Conservation (phyloP, 768 basidiomycete species). For the Coprinellus aureogranulatus region DNA sequence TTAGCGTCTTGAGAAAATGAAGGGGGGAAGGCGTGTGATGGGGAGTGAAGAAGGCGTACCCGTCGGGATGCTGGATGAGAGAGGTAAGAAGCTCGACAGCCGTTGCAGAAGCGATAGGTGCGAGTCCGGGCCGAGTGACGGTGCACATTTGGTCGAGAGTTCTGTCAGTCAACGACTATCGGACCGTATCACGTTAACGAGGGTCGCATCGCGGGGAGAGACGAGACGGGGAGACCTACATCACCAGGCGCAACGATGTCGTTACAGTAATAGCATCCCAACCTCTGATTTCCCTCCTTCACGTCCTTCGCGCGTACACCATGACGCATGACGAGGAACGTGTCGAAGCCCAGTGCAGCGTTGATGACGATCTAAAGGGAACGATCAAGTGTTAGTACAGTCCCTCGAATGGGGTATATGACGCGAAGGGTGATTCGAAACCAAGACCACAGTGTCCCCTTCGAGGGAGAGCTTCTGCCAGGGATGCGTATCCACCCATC, state of each 20-base stretch:
- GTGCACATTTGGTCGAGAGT: slow-evolving; percentile 99
- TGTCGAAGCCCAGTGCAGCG: slow-evolving; percentile 93
- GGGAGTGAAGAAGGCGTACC: slow-evolving; percentile 45
- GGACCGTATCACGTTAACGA: no score
- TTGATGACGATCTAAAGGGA: slow-evolving; percentile 78
- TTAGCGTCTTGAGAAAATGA: neutral
- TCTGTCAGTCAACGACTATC: slow-evolving; percentile 70
- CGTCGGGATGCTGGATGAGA: slow-evolving; percentile 83
- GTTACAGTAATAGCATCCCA: slow-evolving; percentile 98
- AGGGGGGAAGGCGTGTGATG: neutral
- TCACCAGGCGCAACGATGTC: slow-evolving; percentile 96
- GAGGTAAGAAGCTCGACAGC: slow-evolving; percentile 92
- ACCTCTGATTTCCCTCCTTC: slow-evolving; percentile 29
- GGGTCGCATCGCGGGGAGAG: no score
- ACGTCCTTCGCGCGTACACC: slow-evolving; percentile 55
- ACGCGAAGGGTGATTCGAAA: no score
- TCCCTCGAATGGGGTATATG: neutral
- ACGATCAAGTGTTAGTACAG: neutral
- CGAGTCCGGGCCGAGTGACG: slow-evolving; percentile 92
- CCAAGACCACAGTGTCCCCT: no score
- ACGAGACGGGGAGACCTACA: slow-evolving; percentile 39
- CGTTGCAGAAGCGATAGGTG: slow-evolving; percentile 86
- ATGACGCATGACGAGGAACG: slow-evolving; percentile 95
- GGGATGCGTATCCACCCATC: no score
- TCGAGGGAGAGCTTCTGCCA: no score